phyloP scores from a whole-genome alignment of 805 yeast genomes.

The Candida pseudoglaebosa region DNA sequence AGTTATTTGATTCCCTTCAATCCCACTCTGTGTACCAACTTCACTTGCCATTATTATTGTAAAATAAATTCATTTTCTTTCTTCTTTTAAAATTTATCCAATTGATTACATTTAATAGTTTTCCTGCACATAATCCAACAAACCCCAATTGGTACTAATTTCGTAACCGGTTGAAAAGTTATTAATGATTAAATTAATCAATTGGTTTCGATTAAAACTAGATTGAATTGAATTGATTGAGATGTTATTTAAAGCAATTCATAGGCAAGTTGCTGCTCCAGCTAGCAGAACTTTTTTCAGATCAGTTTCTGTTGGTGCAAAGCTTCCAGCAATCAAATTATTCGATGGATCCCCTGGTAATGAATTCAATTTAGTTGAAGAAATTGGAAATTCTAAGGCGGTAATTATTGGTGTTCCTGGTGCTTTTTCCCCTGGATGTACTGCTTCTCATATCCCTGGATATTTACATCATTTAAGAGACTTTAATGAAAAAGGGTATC shows the following conservation, averaged over 20 bases:
- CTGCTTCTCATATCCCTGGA: constrained; percentile 72
- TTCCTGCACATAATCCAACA: too few relatives aligned
- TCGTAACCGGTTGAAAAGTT: too few relatives aligned
- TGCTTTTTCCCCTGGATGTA: constrained; percentile 79
- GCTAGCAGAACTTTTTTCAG: constrained; percentile 1
- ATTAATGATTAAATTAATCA: background rate
- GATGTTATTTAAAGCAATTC: background rate
- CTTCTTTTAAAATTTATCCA: too few relatives aligned
- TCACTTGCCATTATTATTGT: too few relatives aligned
- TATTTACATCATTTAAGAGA: constrained; percentile 49
- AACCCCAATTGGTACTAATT: too few relatives aligned
- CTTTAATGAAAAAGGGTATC: constrained; percentile 64
- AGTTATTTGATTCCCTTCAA: constrained; percentile 41
- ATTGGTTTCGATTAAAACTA: background rate
- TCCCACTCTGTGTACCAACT: too few relatives aligned
- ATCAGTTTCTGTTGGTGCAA: constrained; percentile 45
- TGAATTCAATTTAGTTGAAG: constrained; percentile 51
- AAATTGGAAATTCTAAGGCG: constrained; percentile 30
- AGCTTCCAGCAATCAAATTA: constrained; percentile 54
- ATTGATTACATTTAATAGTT: too few relatives aligned
- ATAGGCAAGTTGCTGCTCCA: background rate
- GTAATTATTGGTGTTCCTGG: constrained; percentile 45
- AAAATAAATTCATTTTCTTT: too few relatives aligned
- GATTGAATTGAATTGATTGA: background rate
- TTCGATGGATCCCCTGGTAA: constrained; percentile 66